A percentile compares a stretch with the other conserved stretches of the same genome.
Conservation (phyloP, 345 rosid genomes). For the Mallotus nudiflorus region DNA sequence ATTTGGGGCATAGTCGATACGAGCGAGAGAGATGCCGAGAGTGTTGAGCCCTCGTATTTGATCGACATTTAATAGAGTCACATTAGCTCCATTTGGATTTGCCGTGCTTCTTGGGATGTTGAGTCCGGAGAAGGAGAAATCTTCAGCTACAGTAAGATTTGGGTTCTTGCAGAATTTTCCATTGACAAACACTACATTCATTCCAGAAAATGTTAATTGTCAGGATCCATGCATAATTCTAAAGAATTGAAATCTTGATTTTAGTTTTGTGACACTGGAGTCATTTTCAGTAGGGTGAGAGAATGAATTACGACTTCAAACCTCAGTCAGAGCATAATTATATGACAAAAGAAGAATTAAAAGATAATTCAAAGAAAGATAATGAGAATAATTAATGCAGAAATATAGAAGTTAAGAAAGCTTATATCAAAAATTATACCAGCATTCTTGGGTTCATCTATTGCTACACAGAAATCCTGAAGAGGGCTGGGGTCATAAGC, state of each 20-base stretch:
- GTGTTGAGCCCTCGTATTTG: slow-evolving; percentile 20
- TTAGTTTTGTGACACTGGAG: no score
- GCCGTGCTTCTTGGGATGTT: slow-evolving; percentile 9
- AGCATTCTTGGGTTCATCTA: slow-evolving; percentile 8
- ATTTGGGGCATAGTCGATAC: background rate
- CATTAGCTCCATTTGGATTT: background rate
- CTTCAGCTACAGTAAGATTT: background rate
- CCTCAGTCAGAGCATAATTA: background rate
- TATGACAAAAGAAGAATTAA: background rate
- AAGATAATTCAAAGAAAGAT: background rate
- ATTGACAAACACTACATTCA: slow-evolving; percentile 20
- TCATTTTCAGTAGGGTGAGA: no score
- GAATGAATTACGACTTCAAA: no score
- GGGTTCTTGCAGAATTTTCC: slow-evolving; percentile 27
- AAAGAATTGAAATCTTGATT: no score
- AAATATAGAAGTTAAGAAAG: background rate
- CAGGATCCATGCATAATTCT: background rate
- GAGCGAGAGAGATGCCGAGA: slow-evolving; percentile 16
- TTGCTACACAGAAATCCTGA: slow-evolving; percentile 20
- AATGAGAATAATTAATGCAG: background rate
- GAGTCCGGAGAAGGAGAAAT: slow-evolving; percentile 18
- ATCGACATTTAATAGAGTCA: slow-evolving; percentile 10
- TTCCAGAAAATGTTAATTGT: background rate
- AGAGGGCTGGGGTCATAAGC: slow-evolving; percentile 25
- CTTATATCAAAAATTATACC: slow-evolving; percentile 9